A percentile compares a stretch with the other conserved stretches of the same genome.
Conservation (phyloP, 169 alveolate species). For the Pseudocohnilembus persalinus region DNA sequence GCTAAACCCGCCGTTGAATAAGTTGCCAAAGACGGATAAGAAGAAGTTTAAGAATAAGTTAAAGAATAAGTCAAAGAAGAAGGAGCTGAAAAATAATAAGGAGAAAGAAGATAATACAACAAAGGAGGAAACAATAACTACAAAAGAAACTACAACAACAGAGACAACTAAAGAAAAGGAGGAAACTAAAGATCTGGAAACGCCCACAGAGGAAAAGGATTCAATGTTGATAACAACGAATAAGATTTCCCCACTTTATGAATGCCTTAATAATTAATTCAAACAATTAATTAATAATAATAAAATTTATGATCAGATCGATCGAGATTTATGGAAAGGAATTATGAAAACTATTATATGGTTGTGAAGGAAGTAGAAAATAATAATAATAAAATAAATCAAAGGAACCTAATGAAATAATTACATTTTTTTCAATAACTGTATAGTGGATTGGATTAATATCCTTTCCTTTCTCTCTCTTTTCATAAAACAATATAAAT, state of each 20-base stretch:
- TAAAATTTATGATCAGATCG: too few species aligned
- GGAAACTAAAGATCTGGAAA: background rate
- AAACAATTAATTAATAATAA: background rate
- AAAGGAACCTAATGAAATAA: too few species aligned
- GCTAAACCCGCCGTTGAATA: background rate
- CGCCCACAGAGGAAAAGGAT: background rate
- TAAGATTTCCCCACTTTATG: background rate
- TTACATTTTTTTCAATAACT: too few species aligned
- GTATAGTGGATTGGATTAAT: too few species aligned
- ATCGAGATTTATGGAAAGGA: too few species aligned
- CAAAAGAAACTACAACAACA: background rate
- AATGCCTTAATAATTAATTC: background rate
- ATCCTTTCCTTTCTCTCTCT: too few species aligned
- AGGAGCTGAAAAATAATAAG: background rate
- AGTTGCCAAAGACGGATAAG: background rate
- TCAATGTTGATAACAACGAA: background rate
- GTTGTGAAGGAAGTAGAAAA: too few species aligned
- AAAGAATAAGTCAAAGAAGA: background rate
- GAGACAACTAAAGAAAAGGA: background rate
- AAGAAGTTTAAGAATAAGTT: background rate
- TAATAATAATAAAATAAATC: too few species aligned
- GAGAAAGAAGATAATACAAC: background rate
- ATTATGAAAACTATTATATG: too few species aligned
- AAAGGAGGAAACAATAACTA: background rate
- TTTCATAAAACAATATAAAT: too few species aligned